Evolutionary conservation across 2,329 filamentous ascomycete genomes (phyloP).

Genomic region (Pseudogymnoascus sp.): DNA sequence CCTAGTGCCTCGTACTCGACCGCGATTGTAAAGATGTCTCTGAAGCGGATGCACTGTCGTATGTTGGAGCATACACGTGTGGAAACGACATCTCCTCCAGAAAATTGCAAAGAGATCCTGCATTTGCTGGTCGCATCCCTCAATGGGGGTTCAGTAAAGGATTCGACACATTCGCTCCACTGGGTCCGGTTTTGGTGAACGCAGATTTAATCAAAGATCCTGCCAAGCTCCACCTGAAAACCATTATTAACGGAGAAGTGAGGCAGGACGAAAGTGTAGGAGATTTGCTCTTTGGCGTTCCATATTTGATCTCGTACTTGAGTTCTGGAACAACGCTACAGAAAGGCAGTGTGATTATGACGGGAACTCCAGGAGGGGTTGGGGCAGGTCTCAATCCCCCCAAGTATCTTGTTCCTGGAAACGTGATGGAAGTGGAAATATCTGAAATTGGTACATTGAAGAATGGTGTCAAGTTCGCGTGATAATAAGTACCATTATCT

Average conservation of each 20-base stretch:
- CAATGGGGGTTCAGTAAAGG: conserved; percentile 40
- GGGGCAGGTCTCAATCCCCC: conserved; percentile 37
- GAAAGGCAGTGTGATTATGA: conserved; percentile 37
- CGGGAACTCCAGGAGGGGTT: conserved; percentile 37
- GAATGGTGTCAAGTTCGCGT: conserved; percentile 18
- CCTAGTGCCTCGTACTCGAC: conserved; percentile 33
- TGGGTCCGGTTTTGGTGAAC: conserved; percentile 36
- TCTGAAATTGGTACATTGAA: conserved; percentile 17
- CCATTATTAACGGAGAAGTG: conserved; percentile 37
- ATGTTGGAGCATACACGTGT: conserved; percentile 36
- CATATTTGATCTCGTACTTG: conserved; percentile 31
- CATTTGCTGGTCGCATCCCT: conserved; percentile 35
- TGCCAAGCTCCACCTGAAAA: conserved; percentile 37
- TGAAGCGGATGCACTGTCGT: conserved; percentile 31
- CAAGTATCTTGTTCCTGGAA: conserved; percentile 17
- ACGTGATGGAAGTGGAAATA: conserved; percentile 18
- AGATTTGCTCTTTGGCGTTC: conserved; percentile 41
- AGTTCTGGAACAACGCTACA: conserved; percentile 34
- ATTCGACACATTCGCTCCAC: conserved; percentile 38
- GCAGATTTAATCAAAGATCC: not conserved
- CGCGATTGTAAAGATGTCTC: conserved; percentile 34
- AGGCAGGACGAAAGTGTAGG: conserved; percentile 40
- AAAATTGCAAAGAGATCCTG: conserved; percentile 34
- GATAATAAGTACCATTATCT: not conserved
- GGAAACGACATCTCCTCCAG: conserved; percentile 38